Evolutionary conservation across 805 yeast genomes (phyloP), one percentile per base, ranked within the genome.

Genomic region (Ogataea parapolymorpha): DNA sequence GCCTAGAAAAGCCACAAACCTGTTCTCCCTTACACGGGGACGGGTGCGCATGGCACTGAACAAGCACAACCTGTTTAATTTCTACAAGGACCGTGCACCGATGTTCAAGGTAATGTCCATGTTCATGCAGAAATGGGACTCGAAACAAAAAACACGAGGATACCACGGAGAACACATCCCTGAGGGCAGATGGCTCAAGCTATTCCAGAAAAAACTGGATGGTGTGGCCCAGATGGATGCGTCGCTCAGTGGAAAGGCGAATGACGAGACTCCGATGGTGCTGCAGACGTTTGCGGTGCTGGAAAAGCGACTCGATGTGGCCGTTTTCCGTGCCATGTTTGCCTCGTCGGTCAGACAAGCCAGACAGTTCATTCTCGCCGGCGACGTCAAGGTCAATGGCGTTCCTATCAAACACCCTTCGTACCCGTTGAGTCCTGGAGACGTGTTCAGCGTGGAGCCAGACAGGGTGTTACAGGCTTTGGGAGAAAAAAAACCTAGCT

Each of bases 341-440:
- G 96, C 98, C 5, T 78, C 95, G 5, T 85, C 95, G 6, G 79
- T 88, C 3, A 81, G 97, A 71, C 98, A 91, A 66, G 96, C 99
- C 2, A 78, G 96, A 53, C 89, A 85, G 59, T 88, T 85, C 55
- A 81, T 93, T 45, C 63, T 85, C 12, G 80, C 79, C 34, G 95
- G 95, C 1, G 71, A 82, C 49, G 98, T 91, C 10, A 69, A 72
- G 48, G 98, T 91, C 28, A 93, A 91, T 59, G 97, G 96, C 8
- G 75, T 82, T 26, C 71, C 69, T 12, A 82, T 90, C 46, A 76
- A 74, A 53, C 86, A 85, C 53, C 95, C 97, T 4, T 79, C 88
- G 6, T 91, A 72, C 61, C 77, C 82, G 10, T 71, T 91, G 55
- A 68, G 75, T 48, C 79, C 91, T 11, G 98, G 98, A 32, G 99